These are phyloP conservation scores for Coemansia sp. DNA, from an alignment of 192 early-diverging fungal genomes.

Conservation along the genomic window DNA sequence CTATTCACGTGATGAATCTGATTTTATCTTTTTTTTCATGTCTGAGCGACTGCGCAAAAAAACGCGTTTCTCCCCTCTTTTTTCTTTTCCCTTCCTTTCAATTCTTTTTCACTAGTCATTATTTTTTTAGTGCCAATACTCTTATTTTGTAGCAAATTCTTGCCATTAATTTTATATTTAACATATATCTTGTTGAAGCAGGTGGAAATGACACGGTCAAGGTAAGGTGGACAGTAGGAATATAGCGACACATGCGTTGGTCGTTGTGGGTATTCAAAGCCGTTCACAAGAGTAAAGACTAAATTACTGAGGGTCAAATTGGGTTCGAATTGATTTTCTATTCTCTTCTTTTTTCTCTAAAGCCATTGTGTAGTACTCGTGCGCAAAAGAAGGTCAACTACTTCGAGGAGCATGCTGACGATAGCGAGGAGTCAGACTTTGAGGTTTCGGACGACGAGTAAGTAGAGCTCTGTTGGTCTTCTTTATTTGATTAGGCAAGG, in stretches of 20 bases:
- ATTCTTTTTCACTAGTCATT: background rate
- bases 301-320: too few species aligned
- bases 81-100: background rate
- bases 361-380: slow-evolving; percentile 10
- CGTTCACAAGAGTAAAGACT: too few species aligned
- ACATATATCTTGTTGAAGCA: background rate
- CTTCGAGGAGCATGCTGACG: slow-evolving; percentile 18
- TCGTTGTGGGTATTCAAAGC: too few species aligned
- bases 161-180: slow-evolving; percentile 1
- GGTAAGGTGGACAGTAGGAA: slow-evolving; percentile 9
- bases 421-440: slow-evolving; percentile 41
- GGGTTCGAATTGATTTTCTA: background rate
- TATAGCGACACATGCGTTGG: too few species aligned
- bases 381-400: slow-evolving; percentile 37
- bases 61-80: background rate
- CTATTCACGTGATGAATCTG: background rate
- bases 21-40: background rate
- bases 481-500: background rate
- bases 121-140: slow-evolving; percentile 6
- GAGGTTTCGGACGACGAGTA: slow-evolving; percentile 33
- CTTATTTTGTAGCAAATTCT: slow-evolving; percentile 7
- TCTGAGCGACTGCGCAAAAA: slow-evolving; percentile 14
- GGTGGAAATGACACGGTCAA: slow-evolving; percentile 29
- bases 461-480: background rate
- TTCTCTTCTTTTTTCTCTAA: background rate